phyloP scores from a whole-genome alignment of 805 yeast species.

The Kodamaea kakaduensis region DNA sequence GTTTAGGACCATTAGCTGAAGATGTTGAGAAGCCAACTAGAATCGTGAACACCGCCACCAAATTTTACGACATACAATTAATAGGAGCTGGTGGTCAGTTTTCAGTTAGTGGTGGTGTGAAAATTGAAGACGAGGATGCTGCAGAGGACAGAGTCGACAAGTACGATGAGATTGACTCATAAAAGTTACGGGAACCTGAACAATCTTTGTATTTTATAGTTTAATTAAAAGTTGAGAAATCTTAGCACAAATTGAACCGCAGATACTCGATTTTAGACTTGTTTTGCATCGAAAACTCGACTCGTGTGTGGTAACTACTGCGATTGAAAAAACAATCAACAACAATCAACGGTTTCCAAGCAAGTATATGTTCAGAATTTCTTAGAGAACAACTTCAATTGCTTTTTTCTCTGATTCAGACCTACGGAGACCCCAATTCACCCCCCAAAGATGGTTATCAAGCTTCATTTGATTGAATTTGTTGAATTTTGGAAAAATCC shows the following conservation, averaged over 20 bases:
- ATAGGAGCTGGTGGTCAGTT: conserved; percentile 98
- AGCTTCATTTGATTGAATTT: too few relatives aligned
- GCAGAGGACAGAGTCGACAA: conserved; percentile 48
- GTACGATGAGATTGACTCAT: conserved; percentile 48
- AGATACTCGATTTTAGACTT: not conserved
- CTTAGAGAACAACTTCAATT: too few relatives aligned
- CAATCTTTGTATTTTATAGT: not conserved
- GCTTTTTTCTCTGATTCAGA: too few relatives aligned
- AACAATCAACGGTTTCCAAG: too few relatives aligned
- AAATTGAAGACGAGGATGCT: conserved; percentile 49
- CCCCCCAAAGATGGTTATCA: too few relatives aligned
- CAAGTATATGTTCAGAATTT: too few relatives aligned
- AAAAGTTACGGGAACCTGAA: not conserved
- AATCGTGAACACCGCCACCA: conserved; percentile 91
- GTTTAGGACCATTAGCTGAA: conserved; percentile 86
- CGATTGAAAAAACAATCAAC: too few relatives aligned
- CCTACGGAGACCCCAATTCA: too few relatives aligned
- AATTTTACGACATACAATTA: conserved; percentile 60
- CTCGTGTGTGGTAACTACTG: too few relatives aligned
- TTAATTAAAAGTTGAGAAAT: not conserved
- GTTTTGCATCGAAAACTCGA: too few relatives aligned
- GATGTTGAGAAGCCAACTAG: conserved; percentile 87
- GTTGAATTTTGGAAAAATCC: too few relatives aligned
- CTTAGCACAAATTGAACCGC: not conserved
- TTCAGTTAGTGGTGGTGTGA: conserved; percentile 80